Percentiles rank a stretch among this genome's conserved stretches.
These are phyloP conservation scores for Adenanthera pavonina DNA, from an alignment of 306 rosid genomes.

Conservation along the genomic window DNA sequence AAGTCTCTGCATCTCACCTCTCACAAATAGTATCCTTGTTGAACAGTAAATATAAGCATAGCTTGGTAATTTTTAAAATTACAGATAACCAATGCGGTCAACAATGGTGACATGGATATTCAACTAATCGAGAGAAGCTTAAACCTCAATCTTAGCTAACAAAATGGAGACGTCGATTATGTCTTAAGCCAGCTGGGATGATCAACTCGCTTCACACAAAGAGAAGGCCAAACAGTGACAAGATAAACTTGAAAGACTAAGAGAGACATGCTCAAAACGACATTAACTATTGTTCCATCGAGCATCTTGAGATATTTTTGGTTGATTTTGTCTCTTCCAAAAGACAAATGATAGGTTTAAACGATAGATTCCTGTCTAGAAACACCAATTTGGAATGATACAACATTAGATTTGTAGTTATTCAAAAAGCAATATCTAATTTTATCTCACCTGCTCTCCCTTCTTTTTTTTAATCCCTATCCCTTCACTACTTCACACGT, in stretches of 20 bases:
- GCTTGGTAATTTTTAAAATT: no score
- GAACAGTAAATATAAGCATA: neutral
- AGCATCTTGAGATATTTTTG: slow-evolving; percentile 33
- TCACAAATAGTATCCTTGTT: neutral
- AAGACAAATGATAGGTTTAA: slow-evolving; percentile 13
- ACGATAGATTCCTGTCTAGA: neutral
- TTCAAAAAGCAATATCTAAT: slow-evolving; percentile 3
- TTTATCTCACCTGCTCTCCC: slow-evolving; percentile 24
- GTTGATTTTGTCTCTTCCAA: slow-evolving; percentile 35
- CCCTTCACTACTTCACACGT: slow-evolving; percentile 14
- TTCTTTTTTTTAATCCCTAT: neutral
- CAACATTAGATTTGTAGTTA: neutral
- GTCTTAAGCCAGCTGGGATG: neutral
- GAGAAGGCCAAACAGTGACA: neutral
- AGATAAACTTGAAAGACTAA: slow-evolving; percentile 7
- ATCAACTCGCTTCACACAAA: neutral
- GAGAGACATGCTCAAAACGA: slow-evolving; percentile 39
- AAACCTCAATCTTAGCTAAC: neutral
- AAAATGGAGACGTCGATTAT: slow-evolving; percentile 5
- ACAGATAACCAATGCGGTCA: no score
- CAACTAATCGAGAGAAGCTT: neutral
- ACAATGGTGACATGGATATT: neutral
- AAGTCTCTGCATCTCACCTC: neutral
- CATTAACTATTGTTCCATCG: slow-evolving; percentile 28
- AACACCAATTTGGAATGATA: slow-evolving; percentile 14